Conservation (phyloP, 2,329 filamentous ascomycete genomes). For the Diaporthe aspalathi region DNA sequence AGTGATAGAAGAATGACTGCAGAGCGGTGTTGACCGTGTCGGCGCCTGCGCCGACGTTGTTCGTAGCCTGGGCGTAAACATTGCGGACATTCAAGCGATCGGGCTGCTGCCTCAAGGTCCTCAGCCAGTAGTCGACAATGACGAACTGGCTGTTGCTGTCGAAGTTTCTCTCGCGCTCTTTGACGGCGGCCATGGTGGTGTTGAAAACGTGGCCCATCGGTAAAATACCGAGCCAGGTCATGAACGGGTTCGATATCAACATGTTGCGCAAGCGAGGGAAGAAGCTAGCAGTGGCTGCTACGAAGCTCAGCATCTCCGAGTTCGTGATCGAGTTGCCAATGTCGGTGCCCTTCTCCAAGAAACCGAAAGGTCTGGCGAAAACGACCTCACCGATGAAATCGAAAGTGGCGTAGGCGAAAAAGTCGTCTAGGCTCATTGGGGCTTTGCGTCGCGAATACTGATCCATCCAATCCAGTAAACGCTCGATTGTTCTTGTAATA, state of each 20-base stretch:
- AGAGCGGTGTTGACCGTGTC: constrained; percentile 43
- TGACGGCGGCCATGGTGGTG: constrained; percentile 40
- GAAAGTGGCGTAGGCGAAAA: constrained; percentile 46
- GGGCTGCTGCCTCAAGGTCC: constrained; percentile 38
- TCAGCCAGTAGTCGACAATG: constrained; percentile 45
- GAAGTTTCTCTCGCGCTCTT: constrained; percentile 38
- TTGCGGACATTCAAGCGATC: constrained; percentile 42
- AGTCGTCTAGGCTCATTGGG: constrained; percentile 41
- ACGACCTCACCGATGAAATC: constrained; percentile 49
- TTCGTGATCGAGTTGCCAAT: constrained; percentile 41
- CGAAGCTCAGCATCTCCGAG: constrained; percentile 14
- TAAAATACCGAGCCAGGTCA: constrained; percentile 43
- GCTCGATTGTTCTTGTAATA: constrained; percentile 40
- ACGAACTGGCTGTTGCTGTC: constrained; percentile 41
- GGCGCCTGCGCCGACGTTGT: constrained; percentile 42
- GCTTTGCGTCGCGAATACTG: constrained; percentile 31
- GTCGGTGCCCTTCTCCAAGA: constrained; percentile 45
- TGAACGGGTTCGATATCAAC: constrained; percentile 45
- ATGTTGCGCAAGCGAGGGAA: constrained; percentile 40
- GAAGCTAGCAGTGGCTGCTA: constrained; percentile 42
- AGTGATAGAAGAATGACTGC: constrained; percentile 45
- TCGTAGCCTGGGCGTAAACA: constrained; percentile 40
- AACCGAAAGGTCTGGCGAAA: constrained; percentile 47
- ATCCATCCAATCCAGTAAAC: constrained; percentile 42
- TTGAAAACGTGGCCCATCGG: constrained; percentile 44